phyloP scores from a whole-genome alignment of 345 rosid genomes.

The Excoecaria cochinchinensis region DNA sequence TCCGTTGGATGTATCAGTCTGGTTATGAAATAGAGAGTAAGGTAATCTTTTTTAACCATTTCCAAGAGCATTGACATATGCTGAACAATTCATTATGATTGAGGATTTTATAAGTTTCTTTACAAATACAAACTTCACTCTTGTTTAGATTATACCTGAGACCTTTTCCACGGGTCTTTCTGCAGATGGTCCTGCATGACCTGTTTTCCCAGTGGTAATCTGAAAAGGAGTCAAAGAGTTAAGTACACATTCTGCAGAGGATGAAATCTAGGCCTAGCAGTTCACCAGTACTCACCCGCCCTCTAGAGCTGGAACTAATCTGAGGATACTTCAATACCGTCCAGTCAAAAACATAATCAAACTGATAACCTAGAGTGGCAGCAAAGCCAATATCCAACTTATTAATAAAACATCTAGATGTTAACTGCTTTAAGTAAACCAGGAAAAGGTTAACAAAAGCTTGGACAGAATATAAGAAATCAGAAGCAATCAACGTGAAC shows the following conservation, averaged over 20 bases:
- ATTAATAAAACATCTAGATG: not conserved
- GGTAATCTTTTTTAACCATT: not conserved
- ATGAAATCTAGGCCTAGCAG: not conserved
- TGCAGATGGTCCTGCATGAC: conserved; percentile 61
- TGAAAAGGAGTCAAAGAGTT: conserved; percentile 9
- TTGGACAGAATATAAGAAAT: not conserved
- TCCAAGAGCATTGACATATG: not conserved
- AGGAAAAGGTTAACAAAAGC: not conserved
- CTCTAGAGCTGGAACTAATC: conserved; percentile 72
- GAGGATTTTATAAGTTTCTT: not conserved
- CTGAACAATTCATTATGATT: not conserved
- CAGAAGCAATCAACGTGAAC: not conserved
- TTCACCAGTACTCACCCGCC: conserved; percentile 51
- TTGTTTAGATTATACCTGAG: conserved; percentile 41
- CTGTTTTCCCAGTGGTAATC: conserved; percentile 47
- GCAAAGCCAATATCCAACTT: conserved; percentile 12
- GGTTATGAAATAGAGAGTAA: not conserved
- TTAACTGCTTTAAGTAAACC: not conserved
- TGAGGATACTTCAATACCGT: conserved; percentile 85
- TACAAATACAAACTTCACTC: not conserved
- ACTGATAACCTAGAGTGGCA: conserved; percentile 69
- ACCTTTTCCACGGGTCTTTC: conserved; percentile 71
- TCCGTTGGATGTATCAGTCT: not conserved
- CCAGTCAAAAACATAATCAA: conserved; percentile 96
- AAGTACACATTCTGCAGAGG: not conserved